A percentile compares a stretch with the other conserved stretches of the same genome.
Conservation (phyloP, 257 asterid genomes). For the Nicotiana knightiana region DNA sequence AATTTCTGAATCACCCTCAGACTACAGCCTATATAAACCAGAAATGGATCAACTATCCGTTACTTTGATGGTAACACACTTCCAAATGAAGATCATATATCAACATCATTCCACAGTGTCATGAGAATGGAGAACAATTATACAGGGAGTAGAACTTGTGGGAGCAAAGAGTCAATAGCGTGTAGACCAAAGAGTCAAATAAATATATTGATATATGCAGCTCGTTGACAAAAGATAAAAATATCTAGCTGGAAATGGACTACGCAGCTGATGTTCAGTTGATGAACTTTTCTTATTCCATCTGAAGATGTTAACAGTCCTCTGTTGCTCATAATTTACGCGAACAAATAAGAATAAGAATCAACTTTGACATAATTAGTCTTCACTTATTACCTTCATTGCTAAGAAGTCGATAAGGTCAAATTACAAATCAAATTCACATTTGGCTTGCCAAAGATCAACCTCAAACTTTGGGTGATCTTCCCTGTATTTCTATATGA, state of each 20-base stretch:
- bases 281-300: neutral
- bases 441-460: slow-evolving; percentile 2
- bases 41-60: neutral
- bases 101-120: neutral
- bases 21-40: neutral
- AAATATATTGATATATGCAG: neutral
- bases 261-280: neutral
- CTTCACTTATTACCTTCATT: neutral
- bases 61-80: neutral
- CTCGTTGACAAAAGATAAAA: neutral
- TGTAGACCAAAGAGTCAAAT: neutral
- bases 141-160: neutral
- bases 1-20: neutral
- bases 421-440: neutral
- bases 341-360: neutral
- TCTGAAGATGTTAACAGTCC: neutral
- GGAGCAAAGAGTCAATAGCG: neutral
- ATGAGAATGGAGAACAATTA: neutral
- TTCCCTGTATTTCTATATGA: neutral
- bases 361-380: neutral
- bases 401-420: neutral
- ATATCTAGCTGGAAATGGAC: neutral
- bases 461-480: neutral
- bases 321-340: neutral
- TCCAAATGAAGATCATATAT: neutral